These are phyloP conservation scores for Akebia trifoliata DNA, from an alignment of 164 flowering plant species.

Conservation along the genomic window DNA sequence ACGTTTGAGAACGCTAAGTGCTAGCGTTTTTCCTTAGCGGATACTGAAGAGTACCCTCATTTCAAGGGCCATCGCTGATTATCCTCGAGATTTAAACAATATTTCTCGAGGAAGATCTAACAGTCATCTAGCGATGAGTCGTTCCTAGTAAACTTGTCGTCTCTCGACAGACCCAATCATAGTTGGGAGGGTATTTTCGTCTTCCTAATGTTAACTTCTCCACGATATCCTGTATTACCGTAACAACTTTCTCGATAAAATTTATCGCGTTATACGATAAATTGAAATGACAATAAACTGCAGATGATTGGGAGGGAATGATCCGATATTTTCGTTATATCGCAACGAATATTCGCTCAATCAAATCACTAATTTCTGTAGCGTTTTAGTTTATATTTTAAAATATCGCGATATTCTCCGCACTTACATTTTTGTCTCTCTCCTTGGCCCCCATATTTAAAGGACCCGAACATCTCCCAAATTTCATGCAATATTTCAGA, in stretches of 20 bases:
- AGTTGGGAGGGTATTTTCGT: background rate
- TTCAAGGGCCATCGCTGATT: no score
- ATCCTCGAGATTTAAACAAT: no score
- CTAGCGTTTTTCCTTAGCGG: no score
- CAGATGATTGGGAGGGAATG: background rate
- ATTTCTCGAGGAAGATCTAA: no score
- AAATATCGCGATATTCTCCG: no score
- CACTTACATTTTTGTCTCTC: background rate
- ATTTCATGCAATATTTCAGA: conserved; percentile 6
- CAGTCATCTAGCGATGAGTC: no score
- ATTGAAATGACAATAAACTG: background rate
- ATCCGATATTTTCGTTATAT: background rate
- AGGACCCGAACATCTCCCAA: conserved; percentile 3
- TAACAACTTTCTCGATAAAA: background rate
- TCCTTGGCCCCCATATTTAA: conserved; percentile 2
- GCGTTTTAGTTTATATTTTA: no score
- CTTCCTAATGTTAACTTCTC: background rate
- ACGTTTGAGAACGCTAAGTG: no score
- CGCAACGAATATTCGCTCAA: conserved; percentile 3
- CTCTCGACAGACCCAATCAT: background rate
- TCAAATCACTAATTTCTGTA: no score
- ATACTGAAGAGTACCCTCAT: no score
- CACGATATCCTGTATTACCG: background rate
- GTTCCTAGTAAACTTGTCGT: background rate
- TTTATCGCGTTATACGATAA: background rate